A percentile compares a stretch with the other conserved stretches of the same genome.
phyloP scores from a whole-genome alignment of 1,284 basidiomycete species.

The Austroboletus niveus region DNA sequence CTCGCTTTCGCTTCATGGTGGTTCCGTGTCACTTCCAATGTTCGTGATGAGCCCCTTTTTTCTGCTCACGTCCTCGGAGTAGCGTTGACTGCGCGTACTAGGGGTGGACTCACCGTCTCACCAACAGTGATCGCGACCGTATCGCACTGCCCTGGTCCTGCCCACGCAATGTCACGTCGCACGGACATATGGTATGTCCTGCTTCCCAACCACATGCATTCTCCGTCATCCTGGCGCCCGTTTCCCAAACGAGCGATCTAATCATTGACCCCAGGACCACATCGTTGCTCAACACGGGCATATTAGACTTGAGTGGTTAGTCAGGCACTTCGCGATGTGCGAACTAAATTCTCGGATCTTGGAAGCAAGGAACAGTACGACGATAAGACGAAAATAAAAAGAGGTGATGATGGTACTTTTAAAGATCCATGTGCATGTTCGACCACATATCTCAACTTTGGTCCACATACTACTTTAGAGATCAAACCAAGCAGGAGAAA shows the following conservation, averaged over 20 bases:
- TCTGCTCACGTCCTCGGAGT: not conserved
- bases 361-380: not conserved
- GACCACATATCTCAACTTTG: not conserved
- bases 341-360: not conserved
- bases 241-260: not conserved
- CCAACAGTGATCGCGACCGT: not conserved
- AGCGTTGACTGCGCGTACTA: not conserved
- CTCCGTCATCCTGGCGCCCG: not conserved
- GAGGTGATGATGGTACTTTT: not conserved
- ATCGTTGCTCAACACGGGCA: constrained; percentile 1
- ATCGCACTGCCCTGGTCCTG: not conserved
- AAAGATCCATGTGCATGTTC: constrained; percentile 1
- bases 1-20: not conserved
- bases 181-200: not conserved
- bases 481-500: not conserved
- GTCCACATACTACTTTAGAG: not conserved
- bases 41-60: not conserved
- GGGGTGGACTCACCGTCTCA: too few relatives aligned
- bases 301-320: not conserved
- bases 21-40: not conserved
- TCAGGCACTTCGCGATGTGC: not conserved
- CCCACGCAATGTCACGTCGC: too few relatives aligned
- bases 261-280: not conserved
- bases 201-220: not conserved
- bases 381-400: constrained; percentile 4